Conservation (phyloP, 495 filamentous ascomycete genomes). For the Xylaria castorea region DNA sequence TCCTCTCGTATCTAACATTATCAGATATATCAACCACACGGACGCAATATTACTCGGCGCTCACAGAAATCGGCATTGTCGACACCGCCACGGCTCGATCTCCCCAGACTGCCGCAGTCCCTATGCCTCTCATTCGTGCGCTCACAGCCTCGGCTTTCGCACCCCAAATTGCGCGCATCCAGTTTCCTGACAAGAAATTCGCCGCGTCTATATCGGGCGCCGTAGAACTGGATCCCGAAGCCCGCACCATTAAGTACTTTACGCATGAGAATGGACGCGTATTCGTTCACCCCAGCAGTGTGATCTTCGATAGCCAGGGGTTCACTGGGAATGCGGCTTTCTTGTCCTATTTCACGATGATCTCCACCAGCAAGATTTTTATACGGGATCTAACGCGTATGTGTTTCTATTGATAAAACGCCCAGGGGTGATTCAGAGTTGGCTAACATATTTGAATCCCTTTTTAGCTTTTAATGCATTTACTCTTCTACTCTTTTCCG, state of each 20-base stretch:
- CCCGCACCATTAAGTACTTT: slow-evolving; percentile 89
- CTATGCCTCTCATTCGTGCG: slow-evolving; percentile 73
- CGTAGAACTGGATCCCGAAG: slow-evolving; percentile 91
- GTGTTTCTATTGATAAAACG: slow-evolving; percentile 39
- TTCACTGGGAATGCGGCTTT: slow-evolving; percentile 74
- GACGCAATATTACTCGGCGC: slow-evolving; percentile 81
- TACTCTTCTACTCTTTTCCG: slow-evolving; percentile 88
- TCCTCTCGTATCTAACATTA: slow-evolving; percentile 82
- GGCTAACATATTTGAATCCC: slow-evolving; percentile 10
- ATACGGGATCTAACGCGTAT: slow-evolving; percentile 86
- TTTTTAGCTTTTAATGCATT: slow-evolving; percentile 88
- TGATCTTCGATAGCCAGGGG: slow-evolving; percentile 78
- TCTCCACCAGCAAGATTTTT: slow-evolving; percentile 88
- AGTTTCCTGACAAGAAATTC: slow-evolving; percentile 94
- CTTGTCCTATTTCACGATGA: slow-evolving; percentile 87
- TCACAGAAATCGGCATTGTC: slow-evolving; percentile 85
- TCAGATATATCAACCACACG: slow-evolving; percentile 87
- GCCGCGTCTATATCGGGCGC: slow-evolving; percentile 82
- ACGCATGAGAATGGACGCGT: slow-evolving; percentile 85
- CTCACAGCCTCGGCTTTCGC: slow-evolving; percentile 90
- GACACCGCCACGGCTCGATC: slow-evolving; percentile 58
- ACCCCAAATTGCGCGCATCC: slow-evolving; percentile 88
- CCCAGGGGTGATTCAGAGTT: not conserved
- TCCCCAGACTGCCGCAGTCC: slow-evolving; percentile 36
- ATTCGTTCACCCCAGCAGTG: slow-evolving; percentile 89